Evolutionary conservation across 345 rosid species (phyloP).

Genomic region (Dipteronia sinensis): DNA sequence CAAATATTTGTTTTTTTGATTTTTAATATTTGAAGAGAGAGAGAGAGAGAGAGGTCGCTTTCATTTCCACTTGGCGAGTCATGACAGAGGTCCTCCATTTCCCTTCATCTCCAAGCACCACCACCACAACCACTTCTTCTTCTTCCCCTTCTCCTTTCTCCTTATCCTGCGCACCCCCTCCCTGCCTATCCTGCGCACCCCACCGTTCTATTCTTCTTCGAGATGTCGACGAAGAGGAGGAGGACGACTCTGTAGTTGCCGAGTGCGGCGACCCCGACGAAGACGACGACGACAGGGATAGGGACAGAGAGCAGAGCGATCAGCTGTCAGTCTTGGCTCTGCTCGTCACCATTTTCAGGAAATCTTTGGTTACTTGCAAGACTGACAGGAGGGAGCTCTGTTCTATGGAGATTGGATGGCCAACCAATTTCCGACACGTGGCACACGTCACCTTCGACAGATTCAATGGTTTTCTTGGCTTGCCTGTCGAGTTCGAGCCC

Average conservation of each 20-base stretch:
- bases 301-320: slow-evolving; percentile 39
- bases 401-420: slow-evolving; percentile 84
- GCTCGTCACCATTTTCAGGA: slow-evolving; percentile 67
- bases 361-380: slow-evolving; percentile 70
- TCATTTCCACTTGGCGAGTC: slow-evolving; percentile 32
- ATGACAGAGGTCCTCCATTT: slow-evolving; percentile 85
- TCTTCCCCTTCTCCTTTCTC: slow-evolving; percentile 34
- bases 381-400: slow-evolving; percentile 59
- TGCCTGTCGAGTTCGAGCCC: slow-evolving; percentile 91
- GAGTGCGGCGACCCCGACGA: slow-evolving; percentile 21
- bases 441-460: slow-evolving; percentile 95
- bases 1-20: background rate
- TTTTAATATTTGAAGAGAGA: slow-evolving; percentile 11
- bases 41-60: slow-evolving; percentile 16
- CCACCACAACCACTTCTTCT: slow-evolving; percentile 38
- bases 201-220: slow-evolving; percentile 16
- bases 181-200: slow-evolving; percentile 27
- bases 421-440: slow-evolving; percentile 80
- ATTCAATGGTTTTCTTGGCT: slow-evolving; percentile 87
- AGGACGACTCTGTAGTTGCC: slow-evolving; percentile 27
- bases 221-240: background rate
- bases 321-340: slow-evolving; percentile 75
- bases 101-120: slow-evolving; percentile 51
- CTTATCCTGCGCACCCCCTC: slow-evolving; percentile 36
- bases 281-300: slow-evolving; percentile 19